Evolutionary conservation across 495 filamentous ascomycete species (phyloP).

Genomic region (Penicillium longicatenatum): DNA sequence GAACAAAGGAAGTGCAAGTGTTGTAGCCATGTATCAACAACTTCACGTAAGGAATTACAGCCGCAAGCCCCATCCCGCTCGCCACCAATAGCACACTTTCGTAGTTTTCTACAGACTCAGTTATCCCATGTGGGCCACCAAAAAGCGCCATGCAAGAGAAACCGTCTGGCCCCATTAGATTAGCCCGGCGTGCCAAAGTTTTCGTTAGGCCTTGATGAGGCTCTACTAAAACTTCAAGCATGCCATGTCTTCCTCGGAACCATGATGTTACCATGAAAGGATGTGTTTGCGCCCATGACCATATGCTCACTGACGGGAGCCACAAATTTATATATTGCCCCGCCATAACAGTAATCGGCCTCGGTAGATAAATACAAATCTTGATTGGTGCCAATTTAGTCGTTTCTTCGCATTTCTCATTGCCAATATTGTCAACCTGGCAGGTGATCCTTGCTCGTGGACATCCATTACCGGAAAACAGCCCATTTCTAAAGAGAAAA

Average conservation of each 20-base stretch:
- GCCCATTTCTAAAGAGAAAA: slow-evolving; percentile 28
- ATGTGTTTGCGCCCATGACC: slow-evolving; percentile 37
- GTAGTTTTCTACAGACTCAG: slow-evolving; percentile 25
- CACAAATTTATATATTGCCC: slow-evolving; percentile 44
- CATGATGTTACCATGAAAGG: slow-evolving; percentile 43
- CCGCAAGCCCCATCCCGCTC: slow-evolving; percentile 27
- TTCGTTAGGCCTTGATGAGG: slow-evolving; percentile 18
- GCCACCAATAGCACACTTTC: slow-evolving; percentile 33
- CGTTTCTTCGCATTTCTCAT: slow-evolving; percentile 8
- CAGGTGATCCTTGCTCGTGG: slow-evolving; percentile 23
- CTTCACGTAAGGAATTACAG: slow-evolving; percentile 32
- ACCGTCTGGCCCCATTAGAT: slow-evolving; percentile 2
- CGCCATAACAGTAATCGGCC: slow-evolving; percentile 31
- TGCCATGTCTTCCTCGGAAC: slow-evolving; percentile 26
- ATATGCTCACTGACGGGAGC: slow-evolving; percentile 35
- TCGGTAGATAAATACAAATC: slow-evolving; percentile 25
- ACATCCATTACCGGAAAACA: slow-evolving; percentile 24
- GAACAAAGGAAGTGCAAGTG: slow-evolving; percentile 21
- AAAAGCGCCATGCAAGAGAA: slow-evolving; percentile 25
- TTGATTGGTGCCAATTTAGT: slow-evolving; percentile 11
- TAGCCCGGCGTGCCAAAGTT: slow-evolving; percentile 10
- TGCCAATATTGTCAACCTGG: slow-evolving; percentile 12
- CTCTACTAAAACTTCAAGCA: slow-evolving; percentile 31
- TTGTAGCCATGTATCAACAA: slow-evolving; percentile 35
- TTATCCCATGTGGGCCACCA: slow-evolving; percentile 31